These are phyloP conservation scores for Pelargonium australe DNA, from an alignment of 441 rosid genomes.

Conservation along the genomic window DNA sequence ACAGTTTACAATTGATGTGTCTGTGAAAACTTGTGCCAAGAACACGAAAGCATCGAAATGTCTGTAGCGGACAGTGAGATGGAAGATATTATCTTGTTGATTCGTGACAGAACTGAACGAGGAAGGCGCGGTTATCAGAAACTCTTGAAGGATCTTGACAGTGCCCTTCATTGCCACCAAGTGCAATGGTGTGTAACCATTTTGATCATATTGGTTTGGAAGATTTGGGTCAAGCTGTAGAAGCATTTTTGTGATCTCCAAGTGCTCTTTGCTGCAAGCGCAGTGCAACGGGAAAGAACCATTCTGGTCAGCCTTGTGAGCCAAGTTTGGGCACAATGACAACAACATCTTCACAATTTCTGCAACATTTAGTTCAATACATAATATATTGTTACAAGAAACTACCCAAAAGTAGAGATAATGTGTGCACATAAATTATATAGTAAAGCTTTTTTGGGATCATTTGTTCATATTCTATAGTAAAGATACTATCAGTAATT, in stretches of 20 bases:
- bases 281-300: conserved; percentile 24
- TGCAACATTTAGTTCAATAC: no score
- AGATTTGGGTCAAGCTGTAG: conserved; percentile 8
- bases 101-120: conserved; percentile 16
- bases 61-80: conserved; percentile 23
- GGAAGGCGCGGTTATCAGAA: conserved; percentile 20
- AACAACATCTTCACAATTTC: conserved; percentile 19
- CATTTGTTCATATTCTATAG: no score
- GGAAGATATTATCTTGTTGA: conserved; percentile 22
- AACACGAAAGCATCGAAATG: conserved; percentile 8
- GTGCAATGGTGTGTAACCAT: conserved; percentile 31
- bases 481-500: no score
- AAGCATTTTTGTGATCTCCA: conserved; percentile 22
- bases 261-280: conserved; percentile 17
- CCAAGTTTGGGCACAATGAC: conserved; percentile 15
- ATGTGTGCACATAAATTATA: no score
- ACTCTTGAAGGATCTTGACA: conserved; percentile 13
- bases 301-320: conserved; percentile 18
- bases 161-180: conserved; percentile 28
- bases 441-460: no score
- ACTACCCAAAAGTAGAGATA: no score
- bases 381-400: no score
- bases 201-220: conserved; percentile 11
- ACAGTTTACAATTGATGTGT: conserved; percentile 15
- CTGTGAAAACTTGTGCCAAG: conserved; percentile 17